Percentiles rank a stretch among this genome's conserved stretches.
These are phyloP conservation scores for Leptomonas seymouri DNA, from an alignment of 208 protist genomes.

Conservation along the genomic window DNA sequence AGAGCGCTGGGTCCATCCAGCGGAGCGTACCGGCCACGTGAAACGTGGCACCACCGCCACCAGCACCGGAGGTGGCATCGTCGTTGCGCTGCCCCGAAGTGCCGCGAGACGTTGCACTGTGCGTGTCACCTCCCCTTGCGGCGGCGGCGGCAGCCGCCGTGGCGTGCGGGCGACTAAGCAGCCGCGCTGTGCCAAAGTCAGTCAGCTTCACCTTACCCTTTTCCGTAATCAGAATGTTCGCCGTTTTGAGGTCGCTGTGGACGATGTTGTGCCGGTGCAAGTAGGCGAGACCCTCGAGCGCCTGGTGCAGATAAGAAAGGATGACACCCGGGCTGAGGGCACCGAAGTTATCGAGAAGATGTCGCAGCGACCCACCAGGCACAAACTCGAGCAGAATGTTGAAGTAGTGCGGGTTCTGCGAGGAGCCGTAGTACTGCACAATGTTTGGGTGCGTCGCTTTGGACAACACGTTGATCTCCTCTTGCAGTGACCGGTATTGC, in stretches of 20 bases:
- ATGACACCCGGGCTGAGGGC: slow-evolving; percentile 83
- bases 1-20: slow-evolving; percentile 89
- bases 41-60: slow-evolving; percentile 41
- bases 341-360: slow-evolving; percentile 91
- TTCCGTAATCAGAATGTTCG: slow-evolving; percentile 92
- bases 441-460: slow-evolving; percentile 91
- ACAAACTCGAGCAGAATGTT: slow-evolving; percentile 94
- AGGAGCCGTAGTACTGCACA: slow-evolving; percentile 91
- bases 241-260: slow-evolving; percentile 91
- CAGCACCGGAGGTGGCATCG: slow-evolving; percentile 19
- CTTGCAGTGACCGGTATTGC: slow-evolving; percentile 86
- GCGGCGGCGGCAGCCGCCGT: slow-evolving; percentile 23
- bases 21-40: slow-evolving; percentile 83
- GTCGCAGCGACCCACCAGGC: slow-evolving; percentile 86
- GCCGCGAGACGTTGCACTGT: slow-evolving; percentile 11
- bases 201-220: slow-evolving; percentile 86
- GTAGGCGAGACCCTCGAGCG: slow-evolving; percentile 84
- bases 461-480: slow-evolving; percentile 91
- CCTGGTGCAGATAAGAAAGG: slow-evolving; percentile 82
- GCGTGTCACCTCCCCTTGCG: slow-evolving; percentile 4
- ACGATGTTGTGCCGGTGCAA: slow-evolving; percentile 90
- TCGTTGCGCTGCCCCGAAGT: slow-evolving; percentile 29
- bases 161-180: slow-evolving; percentile 60
- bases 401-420: slow-evolving; percentile 83
- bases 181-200: slow-evolving; percentile 89